Base-by-base conservation (phyloP, 2,329 filamentous ascomycete genomes). In the Rutstroemia sp. region DNA sequence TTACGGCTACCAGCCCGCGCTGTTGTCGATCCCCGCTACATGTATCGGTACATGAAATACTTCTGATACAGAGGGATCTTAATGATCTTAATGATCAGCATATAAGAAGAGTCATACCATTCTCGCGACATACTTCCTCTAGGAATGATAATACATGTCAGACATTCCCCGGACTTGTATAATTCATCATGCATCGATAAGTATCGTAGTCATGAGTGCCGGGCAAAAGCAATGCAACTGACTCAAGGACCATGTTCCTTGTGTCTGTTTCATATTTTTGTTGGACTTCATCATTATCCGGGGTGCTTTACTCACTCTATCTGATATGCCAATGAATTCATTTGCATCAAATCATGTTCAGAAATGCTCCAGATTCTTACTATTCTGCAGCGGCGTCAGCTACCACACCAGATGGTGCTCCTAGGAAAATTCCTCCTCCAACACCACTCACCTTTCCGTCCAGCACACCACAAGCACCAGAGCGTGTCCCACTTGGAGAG, bases 401-500 rank as follows among this genome's bases (percentile, higher is more conserved):
- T 39, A 48, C 60, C 54, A 40, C 56, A 58, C 39, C 52, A 51
- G 62, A 62, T 57, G 55, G 57, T 47, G 58, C 59, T 36, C 60
- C 62, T 51, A 64, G 60, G 57, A 60, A 58, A 25, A 54, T 64
- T 40, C 62, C 62, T 19, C 60, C 61, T 34, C 63, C 65, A 51
- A 65, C 67, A 48, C 64, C 63, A 30, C 60, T 67, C 59, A 61
- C 55, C 25, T 66, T 64, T 48, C 63, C 63, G 39, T 50, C 60
- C 56, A 64, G 62, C 54, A 45, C 65, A 17, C 65, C 65, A 51
- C 66, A 64, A 46, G 66, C 70, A 19, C 49, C 61, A 61, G 44
- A 56, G 25, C 48, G 56, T 46, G 48, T 52, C 36, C 40, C 55
- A 51, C 57, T 56, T 40, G 58, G 64, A 25, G 58, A 70, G 3